Evolutionary conservation across 2,329 filamentous ascomycete species (phyloP).

Genomic region (Dryadomyces quercivorus): DNA sequence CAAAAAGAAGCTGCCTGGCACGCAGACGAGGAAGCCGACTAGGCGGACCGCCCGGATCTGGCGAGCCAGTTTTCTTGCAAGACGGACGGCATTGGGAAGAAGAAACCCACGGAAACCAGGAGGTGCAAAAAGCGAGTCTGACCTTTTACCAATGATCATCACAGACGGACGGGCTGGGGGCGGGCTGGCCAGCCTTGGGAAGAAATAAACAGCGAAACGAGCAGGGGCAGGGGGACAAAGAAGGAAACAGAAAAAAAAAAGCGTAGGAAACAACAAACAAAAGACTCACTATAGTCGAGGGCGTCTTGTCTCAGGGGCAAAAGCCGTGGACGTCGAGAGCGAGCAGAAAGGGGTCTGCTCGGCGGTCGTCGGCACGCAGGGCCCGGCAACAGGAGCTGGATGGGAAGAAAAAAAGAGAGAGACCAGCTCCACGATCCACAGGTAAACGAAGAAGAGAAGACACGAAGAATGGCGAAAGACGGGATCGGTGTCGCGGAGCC

Average conservation of each 20-base stretch:
- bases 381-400: not conserved
- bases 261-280: not conserved
- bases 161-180: slow-evolving; percentile 19
- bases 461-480: not conserved
- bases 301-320: not conserved
- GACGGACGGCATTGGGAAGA: not conserved
- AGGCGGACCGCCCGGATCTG: no score
- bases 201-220: not conserved
- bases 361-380: not conserved
- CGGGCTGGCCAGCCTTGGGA: not conserved
- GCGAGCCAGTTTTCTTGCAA: no score
- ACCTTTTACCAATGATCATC: slow-evolving; percentile 38
- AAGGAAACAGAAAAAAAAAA: not conserved
- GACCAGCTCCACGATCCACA: not conserved
- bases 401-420: not conserved
- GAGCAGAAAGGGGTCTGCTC: not conserved
- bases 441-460: not conserved
- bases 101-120: slow-evolving; percentile 22
- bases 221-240: not conserved
- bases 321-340: not conserved
- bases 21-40: no score
- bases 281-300: not conserved
- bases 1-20: no score
- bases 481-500: not conserved
- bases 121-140: slow-evolving; percentile 23